These are phyloP conservation scores for Rosa multiflora DNA, from an alignment of 306 rosid genomes.

Conservation along the genomic window DNA sequence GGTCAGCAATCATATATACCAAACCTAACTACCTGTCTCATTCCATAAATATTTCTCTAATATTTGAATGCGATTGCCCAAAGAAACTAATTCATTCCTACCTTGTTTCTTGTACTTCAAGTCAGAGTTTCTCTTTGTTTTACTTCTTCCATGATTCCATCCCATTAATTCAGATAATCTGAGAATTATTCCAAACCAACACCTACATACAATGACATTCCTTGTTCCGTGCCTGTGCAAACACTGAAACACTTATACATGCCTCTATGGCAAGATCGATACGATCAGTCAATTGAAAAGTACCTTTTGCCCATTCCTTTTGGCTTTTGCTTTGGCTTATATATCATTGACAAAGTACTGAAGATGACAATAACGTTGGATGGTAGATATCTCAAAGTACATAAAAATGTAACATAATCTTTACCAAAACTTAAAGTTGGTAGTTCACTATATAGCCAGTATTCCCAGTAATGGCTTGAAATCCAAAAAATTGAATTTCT, in stretches of 20 bases:
- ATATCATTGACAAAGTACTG: not conserved
- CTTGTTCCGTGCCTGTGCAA: not conserved
- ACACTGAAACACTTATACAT: not conserved
- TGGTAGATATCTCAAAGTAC: not conserved
- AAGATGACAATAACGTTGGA: not conserved
- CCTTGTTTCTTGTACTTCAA: constrained; percentile 27
- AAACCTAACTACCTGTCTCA: constrained; percentile 42
- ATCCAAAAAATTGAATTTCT: not conserved
- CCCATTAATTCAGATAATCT: not conserved
- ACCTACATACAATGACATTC: not conserved
- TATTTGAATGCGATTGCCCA: constrained; percentile 6
- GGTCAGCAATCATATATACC: constrained; percentile 42
- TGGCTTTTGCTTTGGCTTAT: not conserved
- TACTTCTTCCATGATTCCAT: not conserved
- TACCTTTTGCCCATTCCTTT: not conserved
- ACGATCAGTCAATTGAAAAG: not conserved
- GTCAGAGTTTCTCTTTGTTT: constrained; percentile 5
- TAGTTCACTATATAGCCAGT: not conserved
- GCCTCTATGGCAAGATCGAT: not conserved
- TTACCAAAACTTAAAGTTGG: not conserved
- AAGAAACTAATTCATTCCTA: constrained; percentile 18
- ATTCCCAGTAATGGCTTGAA: not conserved
- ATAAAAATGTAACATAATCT: not conserved
- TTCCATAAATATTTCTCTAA: not conserved
- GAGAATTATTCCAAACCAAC: not conserved